A percentile compares a stretch with the other conserved stretches of the same genome.
These are phyloP conservation scores for Setaria viridis DNA, from an alignment of 202 grass and related monocot genomes.

Conservation along the genomic window DNA sequence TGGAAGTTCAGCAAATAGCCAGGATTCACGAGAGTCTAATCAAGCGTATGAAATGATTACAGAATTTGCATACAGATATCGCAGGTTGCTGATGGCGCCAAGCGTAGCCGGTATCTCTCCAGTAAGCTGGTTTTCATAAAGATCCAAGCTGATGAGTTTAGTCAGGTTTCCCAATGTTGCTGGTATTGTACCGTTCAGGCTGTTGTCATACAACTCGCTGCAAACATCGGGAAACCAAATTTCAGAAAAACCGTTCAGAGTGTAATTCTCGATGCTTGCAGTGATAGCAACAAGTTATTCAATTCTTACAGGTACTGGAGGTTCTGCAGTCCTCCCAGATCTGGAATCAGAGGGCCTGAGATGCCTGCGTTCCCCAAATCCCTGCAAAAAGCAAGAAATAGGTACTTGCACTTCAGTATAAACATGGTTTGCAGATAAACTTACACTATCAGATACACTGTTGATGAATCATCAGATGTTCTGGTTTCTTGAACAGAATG, in stretches of 20 bases:
- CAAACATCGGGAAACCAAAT: background rate
- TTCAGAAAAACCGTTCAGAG: background rate
- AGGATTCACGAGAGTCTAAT: background rate
- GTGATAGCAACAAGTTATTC: background rate
- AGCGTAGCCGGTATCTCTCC: conserved; percentile 27
- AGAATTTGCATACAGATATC: conserved; percentile 35
- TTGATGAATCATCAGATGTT: background rate
- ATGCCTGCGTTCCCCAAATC: conserved; percentile 58
- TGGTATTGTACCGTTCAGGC: conserved; percentile 26
- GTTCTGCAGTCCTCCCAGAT: conserved; percentile 51
- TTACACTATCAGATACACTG: background rate
- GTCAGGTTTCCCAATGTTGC: conserved; percentile 4
- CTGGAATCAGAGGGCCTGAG: conserved; percentile 54
- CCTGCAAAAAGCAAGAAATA: conserved; percentile 37
- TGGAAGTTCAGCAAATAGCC: background rate
- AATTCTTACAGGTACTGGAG: conserved; percentile 67
- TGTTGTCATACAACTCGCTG: conserved; percentile 28
- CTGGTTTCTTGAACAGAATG: background rate
- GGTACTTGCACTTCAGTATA: background rate
- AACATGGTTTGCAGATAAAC: background rate
- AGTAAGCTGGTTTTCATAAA: conserved; percentile 30
- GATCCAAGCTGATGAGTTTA: conserved; percentile 34
- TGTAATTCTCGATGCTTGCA: background rate
- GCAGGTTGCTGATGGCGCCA: conserved; percentile 14
- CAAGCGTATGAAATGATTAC: background rate